Evolutionary conservation across 371 early-diverging fungal species (phyloP), one percentile per base, ranked within the genome.

Genomic region (Funneliformis caledonium): DNA sequence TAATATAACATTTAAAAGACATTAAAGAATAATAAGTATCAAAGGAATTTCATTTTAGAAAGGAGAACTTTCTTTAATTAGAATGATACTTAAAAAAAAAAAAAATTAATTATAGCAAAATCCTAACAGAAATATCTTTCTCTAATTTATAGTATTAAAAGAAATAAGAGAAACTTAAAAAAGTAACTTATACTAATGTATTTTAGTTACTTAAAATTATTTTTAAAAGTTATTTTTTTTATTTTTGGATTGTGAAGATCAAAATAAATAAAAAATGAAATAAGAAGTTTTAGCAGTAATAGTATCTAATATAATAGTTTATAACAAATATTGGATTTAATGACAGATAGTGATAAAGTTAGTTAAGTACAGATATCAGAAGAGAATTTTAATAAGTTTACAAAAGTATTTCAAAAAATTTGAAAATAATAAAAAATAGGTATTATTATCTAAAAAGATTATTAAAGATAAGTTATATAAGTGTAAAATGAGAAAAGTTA

Each of bases 301-400:
- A 76, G 65, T 76, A 4, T 6, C 65, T 42, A 76, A 65, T 60
- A 11, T 60, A 76, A 61, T 60, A 76, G 26, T 76, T 42, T 48
- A 72, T 47, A 0, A 76, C 4, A 76, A 76, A 76, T 0, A 64
- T 12, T 47, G 48, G 77, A 65, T 77, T 65, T 77, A 65, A 26
- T 77, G 11, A 77, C 65, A 65, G 77, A 77, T 42, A 56, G 16
- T 73, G 60, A 76, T 76, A 62, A 61, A 43, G 48, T 72, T 2
- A 61, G 61, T 37, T 9, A 76, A 47, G 62, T 62, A 0, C 76
- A 61, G 61, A 61, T 76, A 42, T 76, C 76, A 61, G 43, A 76
- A 4, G 12, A 42, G 76, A 42, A 76, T 76, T 76, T 62, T 62
- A 61, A 76, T 76, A 76, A 68, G 56, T 78, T 78, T 6, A 78